These are phyloP conservation scores for Cyclostephanos tholiformis DNA, from an alignment of 108 stramenopile species.

Conservation along the genomic window DNA sequence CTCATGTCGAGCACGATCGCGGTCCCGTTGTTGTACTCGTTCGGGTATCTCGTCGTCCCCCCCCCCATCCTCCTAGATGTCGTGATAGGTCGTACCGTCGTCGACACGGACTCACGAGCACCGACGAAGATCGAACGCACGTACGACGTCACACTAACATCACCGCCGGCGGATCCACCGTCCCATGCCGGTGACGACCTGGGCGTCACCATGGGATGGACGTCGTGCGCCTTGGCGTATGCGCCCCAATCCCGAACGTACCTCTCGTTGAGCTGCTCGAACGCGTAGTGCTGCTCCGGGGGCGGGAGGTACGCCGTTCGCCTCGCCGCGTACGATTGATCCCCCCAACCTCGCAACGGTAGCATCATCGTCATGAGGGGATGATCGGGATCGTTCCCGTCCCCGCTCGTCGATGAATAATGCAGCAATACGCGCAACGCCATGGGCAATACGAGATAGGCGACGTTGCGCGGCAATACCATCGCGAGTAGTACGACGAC, in stretches of 20 bases:
- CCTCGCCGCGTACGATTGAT: background rate
- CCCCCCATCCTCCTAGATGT: background rate
- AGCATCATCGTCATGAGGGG: slow-evolving; percentile 2
- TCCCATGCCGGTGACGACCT: background rate
- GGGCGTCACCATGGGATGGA: slow-evolving; percentile 11
- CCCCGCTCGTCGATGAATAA: background rate
- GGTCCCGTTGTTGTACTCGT: slow-evolving; percentile 50
- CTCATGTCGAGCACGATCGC: slow-evolving; percentile 75
- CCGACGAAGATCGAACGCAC: background rate
- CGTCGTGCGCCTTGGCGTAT: slow-evolving; percentile 35
- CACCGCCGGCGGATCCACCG: background rate
- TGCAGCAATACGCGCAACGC: background rate
- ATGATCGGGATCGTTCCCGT: background rate
- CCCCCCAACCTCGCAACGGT: background rate
- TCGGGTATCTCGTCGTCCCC: slow-evolving; percentile 18
- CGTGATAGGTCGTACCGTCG: background rate
- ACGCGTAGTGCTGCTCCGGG: slow-evolving; percentile 74
- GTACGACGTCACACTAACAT: background rate
- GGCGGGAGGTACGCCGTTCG: slow-evolving; percentile 65
- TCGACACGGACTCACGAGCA: background rate
- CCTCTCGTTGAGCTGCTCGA: slow-evolving; percentile 75
- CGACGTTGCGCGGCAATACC: background rate
- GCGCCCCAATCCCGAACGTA: slow-evolving; percentile 66
- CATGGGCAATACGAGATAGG: slow-evolving; percentile 17
- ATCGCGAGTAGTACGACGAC: background rate